These are phyloP conservation scores for Phytophthora melonis DNA, from an alignment of 352 stramenopile species.

Conservation along the genomic window DNA sequence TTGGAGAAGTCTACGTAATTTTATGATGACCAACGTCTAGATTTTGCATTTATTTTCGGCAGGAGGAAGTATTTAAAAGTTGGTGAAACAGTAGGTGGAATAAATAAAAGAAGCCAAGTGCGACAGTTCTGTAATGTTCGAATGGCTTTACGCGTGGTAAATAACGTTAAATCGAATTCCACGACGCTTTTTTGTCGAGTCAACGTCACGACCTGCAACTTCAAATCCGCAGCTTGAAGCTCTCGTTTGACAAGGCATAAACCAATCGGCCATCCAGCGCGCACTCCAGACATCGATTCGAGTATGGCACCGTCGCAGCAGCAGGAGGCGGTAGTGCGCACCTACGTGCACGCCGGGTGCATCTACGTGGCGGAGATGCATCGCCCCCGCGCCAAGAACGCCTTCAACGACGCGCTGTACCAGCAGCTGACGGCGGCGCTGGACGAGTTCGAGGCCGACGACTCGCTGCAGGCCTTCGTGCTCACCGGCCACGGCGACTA, in stretches of 20 bases:
- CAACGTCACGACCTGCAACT: slow-evolving; percentile 2
- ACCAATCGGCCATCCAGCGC: slow-evolving; percentile 11
- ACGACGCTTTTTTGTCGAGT: slow-evolving; percentile 5
- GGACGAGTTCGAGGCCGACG: slow-evolving; percentile 67
- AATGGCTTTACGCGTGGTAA: too few relatives aligned
- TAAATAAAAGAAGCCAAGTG: too few relatives aligned
- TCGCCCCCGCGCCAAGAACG: slow-evolving; percentile 89
- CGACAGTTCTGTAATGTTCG: too few relatives aligned
- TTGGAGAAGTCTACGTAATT: too few relatives aligned
- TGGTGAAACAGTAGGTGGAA: too few relatives aligned
- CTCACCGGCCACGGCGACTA: slow-evolving; percentile 92
- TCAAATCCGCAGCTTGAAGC: slow-evolving; percentile 5
- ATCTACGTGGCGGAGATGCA: slow-evolving; percentile 82
- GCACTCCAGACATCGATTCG: neutral
- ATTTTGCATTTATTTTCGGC: too few relatives aligned
- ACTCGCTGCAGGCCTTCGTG: slow-evolving; percentile 81
- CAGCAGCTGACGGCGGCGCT: slow-evolving; percentile 83
- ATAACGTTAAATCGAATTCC: too few relatives aligned
- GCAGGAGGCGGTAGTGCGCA: slow-evolving; percentile 45
- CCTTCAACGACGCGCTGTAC: slow-evolving; percentile 91
- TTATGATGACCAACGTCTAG: too few relatives aligned
- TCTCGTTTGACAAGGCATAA: slow-evolving; percentile 16
- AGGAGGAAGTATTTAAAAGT: too few relatives aligned
- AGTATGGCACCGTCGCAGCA: slow-evolving; percentile 10
- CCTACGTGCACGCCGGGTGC: slow-evolving; percentile 56